A percentile compares a stretch with the other conserved stretches of the same genome.
phyloP scores from a whole-genome alignment of 2,329 filamentous ascomycete species.

The Diplodia sapinea region DNA sequence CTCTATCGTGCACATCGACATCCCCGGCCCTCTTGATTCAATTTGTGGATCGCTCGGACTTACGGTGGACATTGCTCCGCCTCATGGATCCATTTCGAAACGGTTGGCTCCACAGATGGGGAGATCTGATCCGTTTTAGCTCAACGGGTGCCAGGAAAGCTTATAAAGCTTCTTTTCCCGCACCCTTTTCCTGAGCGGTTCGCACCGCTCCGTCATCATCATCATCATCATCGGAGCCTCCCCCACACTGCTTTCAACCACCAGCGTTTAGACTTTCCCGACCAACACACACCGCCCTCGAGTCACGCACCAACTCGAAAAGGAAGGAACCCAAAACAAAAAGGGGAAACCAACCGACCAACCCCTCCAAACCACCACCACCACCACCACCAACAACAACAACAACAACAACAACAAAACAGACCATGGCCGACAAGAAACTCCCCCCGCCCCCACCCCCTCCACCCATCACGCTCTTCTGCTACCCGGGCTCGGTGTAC shows the following conservation, averaged over 20 bases:
- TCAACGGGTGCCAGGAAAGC: not conserved
- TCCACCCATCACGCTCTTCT: slow-evolving; percentile 8
- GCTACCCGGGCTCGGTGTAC: slow-evolving; percentile 23
- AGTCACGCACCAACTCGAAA: no score
- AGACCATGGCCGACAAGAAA: slow-evolving; percentile 6
- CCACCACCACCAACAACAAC: not conserved
- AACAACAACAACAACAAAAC: not conserved
- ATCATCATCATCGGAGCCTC: not conserved
- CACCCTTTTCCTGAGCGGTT: not conserved
- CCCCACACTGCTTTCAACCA: not conserved
- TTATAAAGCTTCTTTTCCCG: slow-evolving; percentile 1
- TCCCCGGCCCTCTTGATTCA: not conserved
- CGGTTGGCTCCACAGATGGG: slow-evolving; percentile 6
- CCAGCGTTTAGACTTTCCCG: no score
- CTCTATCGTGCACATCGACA: not conserved
- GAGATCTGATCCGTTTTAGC: not conserved
- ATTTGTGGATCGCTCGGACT: not conserved
- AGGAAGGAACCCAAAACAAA: no score
- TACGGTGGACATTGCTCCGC: not conserved
- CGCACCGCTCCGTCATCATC: no score
- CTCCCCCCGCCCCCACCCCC: not conserved
- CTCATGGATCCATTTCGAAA: not conserved
- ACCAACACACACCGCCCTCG: no score
- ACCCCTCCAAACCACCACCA: no score
- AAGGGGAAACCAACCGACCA: no score